Evolutionary conservation across 1,139 yeast genomes (phyloP).

Genomic region (Pichia sp.): DNA sequence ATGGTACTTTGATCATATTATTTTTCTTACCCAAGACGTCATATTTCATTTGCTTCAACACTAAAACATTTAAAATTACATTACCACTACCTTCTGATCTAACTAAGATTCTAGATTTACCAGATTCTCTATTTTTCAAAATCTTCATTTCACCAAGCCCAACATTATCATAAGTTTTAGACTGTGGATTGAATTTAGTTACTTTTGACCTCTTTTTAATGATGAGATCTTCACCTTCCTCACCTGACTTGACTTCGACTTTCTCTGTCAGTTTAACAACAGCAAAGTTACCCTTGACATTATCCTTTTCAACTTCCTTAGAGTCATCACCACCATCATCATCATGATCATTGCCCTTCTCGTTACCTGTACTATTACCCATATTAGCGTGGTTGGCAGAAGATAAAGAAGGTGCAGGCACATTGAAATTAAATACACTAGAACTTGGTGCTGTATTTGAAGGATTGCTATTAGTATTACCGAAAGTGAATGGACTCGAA

Average conservation of each 20-base stretch:
- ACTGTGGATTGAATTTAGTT: conserved; percentile 49
- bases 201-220: conserved; percentile 69
- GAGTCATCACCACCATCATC: conserved; percentile 14
- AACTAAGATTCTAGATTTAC: conserved; percentile 63
- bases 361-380: too few relatives aligned
- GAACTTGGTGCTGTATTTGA: conserved; percentile 5
- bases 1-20: conserved; percentile 43
- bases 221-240: conserved; percentile 65
- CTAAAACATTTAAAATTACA: conserved; percentile 60
- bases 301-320: conserved; percentile 33
- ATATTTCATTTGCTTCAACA: conserved; percentile 48
- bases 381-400: conserved; percentile 8
- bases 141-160: conserved; percentile 84
- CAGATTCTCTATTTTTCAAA: conserved; percentile 48
- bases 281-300: conserved; percentile 42
- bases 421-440: too few relatives aligned
- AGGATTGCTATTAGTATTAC: conserved; percentile 9
- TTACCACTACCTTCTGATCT: conserved; percentile 82
- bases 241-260: conserved; percentile 63
- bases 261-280: conserved; percentile 41
- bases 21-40: conserved; percentile 49
- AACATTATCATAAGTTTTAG: conserved; percentile 47
- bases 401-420: conserved; percentile 20
- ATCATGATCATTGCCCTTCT: conserved; percentile 9
- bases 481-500: conserved; percentile 19